Evolutionary conservation across 305 asterid species (phyloP).

Genomic region (Fraxinus floribunda): DNA sequence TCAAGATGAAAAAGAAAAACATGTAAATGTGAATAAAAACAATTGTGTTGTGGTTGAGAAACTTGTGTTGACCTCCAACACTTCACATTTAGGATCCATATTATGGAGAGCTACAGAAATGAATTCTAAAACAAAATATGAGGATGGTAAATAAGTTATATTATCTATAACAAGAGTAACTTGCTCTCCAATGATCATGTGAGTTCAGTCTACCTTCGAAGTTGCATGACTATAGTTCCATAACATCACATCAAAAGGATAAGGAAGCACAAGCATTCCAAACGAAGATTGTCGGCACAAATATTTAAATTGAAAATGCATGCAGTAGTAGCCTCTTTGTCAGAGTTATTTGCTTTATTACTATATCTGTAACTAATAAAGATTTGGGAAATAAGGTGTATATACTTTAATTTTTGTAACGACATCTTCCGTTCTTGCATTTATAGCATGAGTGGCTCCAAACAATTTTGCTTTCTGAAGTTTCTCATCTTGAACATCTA

Average conservation of each 20-base stretch:
- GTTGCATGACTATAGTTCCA: not conserved
- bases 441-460: constrained; percentile 90
- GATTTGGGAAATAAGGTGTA: constrained; percentile 12
- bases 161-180: not conserved
- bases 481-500: constrained; percentile 91
- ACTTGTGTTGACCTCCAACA: not conserved
- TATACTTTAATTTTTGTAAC: constrained; percentile 65
- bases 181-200: not conserved
- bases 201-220: not conserved
- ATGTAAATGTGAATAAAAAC: not conserved
- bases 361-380: constrained; percentile 1
- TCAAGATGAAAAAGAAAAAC: not conserved
- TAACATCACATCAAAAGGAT: not conserved
- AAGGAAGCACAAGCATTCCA: not conserved
- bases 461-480: constrained; percentile 68
- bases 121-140: not conserved
- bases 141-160: not conserved
- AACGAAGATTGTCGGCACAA: not conserved
- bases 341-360: not conserved
- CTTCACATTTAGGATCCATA: not conserved
- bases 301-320: not conserved
- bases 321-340: not conserved
- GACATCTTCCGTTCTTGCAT: constrained; percentile 73
- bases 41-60: not conserved
- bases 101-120: not conserved